Evolutionary conservation across 768 basidiomycete species (phyloP).

Genomic region (Naganishia friedmannii): DNA sequence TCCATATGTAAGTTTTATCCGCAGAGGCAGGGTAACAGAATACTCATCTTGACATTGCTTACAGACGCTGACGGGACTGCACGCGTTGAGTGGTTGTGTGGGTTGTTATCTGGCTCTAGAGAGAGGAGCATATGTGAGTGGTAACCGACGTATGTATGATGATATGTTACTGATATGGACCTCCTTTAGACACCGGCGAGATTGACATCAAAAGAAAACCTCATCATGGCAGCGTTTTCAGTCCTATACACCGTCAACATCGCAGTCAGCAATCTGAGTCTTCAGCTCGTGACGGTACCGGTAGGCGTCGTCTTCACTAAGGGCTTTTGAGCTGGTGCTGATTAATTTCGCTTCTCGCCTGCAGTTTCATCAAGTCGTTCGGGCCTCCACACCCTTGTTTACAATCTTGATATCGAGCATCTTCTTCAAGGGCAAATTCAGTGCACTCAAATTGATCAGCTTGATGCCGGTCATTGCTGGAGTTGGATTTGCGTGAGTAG

Average conservation of each 20-base stretch:
- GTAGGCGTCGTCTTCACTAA: constrained; percentile 56
- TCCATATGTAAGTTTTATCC: constrained; percentile 61
- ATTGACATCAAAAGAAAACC: constrained; percentile 58
- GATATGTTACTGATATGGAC: neutral
- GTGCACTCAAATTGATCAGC: constrained; percentile 64
- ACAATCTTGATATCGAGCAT: constrained; percentile 72
- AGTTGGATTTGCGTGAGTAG: constrained; percentile 77
- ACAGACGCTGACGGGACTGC: constrained; percentile 79
- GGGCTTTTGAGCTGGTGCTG: neutral
- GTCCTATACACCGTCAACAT: constrained; percentile 90
- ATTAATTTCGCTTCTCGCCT: neutral
- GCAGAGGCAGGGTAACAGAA: neutral
- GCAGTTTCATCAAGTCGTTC: constrained; percentile 95
- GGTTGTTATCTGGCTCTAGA: constrained; percentile 71
- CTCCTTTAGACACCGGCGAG: constrained; percentile 56
- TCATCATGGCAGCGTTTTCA: constrained; percentile 75
- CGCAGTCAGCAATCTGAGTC: constrained; percentile 84
- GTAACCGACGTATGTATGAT: neutral
- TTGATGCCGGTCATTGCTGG: constrained; percentile 82
- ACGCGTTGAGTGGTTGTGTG: constrained; percentile 77
- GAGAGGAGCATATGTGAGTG: constrained; percentile 59
- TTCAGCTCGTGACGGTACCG: constrained; percentile 83
- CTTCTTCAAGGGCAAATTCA: constrained; percentile 65
- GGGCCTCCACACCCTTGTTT: constrained; percentile 88
- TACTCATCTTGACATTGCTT: neutral